Evolutionary conservation across 2,329 filamentous ascomycete species (phyloP).

Genomic region (Colletotrichum sp.): DNA sequence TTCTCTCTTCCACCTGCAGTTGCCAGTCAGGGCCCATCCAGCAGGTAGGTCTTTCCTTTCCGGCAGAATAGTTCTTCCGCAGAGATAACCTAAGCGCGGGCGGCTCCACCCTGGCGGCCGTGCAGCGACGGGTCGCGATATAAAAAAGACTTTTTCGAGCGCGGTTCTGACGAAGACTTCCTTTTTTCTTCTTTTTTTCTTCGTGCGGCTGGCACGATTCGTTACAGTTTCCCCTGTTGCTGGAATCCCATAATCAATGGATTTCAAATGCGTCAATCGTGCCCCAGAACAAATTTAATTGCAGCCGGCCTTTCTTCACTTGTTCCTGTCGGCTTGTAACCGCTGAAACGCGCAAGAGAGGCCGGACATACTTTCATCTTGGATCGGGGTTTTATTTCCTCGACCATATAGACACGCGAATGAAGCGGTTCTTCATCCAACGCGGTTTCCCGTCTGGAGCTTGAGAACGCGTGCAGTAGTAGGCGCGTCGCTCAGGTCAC

Average conservation of each 20-base stretch:
- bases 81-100: not conserved
- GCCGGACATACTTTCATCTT: constrained; percentile 43
- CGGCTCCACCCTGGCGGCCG: not conserved
- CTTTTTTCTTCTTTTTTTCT: constrained; percentile 58
- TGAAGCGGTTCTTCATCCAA: not conserved
- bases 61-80: not conserved
- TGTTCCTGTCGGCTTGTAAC: not conserved
- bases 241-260: constrained; percentile 65
- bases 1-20: not conserved
- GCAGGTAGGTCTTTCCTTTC: not conserved
- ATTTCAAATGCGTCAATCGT: constrained; percentile 74
- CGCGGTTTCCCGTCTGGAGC: not conserved
- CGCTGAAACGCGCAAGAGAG: constrained; percentile 31
- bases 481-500: not conserved
- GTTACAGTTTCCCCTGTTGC: constrained; percentile 77
- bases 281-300: constrained; percentile 82
- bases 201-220: constrained; percentile 78
- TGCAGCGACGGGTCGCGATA: constrained; percentile 9
- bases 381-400: not conserved
- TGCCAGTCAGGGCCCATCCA: not conserved
- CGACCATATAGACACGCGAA: not conserved
- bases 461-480: not conserved
- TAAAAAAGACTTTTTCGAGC: constrained; percentile 13
- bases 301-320: constrained; percentile 61
- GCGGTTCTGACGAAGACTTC: constrained; percentile 12